Percentiles rank a stretch among this genome's conserved stretches.
Conservation (phyloP, 441 rosid genomes). For the Kokia cookei region DNA sequence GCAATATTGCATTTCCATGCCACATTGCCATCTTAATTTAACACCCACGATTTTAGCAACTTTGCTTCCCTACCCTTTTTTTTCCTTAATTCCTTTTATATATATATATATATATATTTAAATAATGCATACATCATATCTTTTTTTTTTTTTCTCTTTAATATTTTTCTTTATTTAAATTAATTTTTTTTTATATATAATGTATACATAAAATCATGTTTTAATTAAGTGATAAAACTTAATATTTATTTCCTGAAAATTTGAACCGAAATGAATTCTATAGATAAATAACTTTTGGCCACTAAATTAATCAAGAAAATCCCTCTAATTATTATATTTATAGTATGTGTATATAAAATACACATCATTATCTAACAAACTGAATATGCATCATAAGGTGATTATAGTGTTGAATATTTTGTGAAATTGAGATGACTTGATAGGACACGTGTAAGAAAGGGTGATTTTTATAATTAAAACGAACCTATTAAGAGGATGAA, state of each 20-base stretch:
- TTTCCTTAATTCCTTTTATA: neutral
- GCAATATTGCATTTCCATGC: neutral
- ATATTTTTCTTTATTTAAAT: neutral
- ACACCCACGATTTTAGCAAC: neutral
- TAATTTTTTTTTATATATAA: no score
- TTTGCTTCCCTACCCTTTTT: conserved; percentile 2
- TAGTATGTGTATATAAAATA: neutral
- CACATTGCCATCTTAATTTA: neutral
- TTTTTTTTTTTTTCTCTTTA: neutral
- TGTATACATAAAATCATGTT: neutral
- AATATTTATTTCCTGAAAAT: no score
- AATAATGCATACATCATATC: neutral
- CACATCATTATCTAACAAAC: neutral
- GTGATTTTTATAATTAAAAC: neutral
- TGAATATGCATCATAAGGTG: conserved; percentile 4
- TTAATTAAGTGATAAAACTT: neutral
- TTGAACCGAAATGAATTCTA: no score
- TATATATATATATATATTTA: neutral
- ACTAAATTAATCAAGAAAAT: no score
- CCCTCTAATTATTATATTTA: neutral
- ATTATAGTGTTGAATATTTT: neutral
- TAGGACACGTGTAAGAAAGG: conserved; percentile 8
- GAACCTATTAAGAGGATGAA: neutral
- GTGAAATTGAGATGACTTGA: conserved; percentile 9
- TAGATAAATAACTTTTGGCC: no score